Conservation (phyloP, 179 eudicot genomes). For the Actinidia arguta region DNA sequence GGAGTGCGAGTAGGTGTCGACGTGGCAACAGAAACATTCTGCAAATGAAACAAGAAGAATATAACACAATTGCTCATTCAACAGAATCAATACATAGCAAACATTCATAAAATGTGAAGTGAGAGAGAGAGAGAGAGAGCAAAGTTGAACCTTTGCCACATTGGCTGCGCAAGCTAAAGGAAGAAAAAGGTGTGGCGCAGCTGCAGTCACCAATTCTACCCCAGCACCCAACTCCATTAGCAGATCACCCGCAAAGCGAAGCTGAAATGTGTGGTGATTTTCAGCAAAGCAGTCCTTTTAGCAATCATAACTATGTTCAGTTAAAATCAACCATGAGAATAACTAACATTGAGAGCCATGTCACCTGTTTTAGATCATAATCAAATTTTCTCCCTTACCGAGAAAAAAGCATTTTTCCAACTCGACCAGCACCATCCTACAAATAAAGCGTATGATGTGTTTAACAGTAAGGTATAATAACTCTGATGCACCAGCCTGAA, state of each 20-base stretch:
- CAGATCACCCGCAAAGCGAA: conserved; percentile 93
- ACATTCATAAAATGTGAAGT: not conserved
- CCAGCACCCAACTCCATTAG: conserved; percentile 99
- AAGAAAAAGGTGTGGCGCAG: conserved; percentile 88
- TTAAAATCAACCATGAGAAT: not conserved
- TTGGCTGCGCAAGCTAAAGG: conserved; percentile 99
- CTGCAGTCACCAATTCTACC: conserved; percentile 93
- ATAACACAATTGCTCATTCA: conserved; percentile 18
- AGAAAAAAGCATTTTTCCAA: conserved; percentile 97
- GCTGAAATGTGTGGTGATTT: conserved; percentile 53
- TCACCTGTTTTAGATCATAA: conserved; percentile 95
- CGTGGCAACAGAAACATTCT: conserved; percentile 98
- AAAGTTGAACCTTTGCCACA: conserved; percentile 74
- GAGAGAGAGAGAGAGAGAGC: not conserved
- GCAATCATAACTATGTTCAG: not conserved
- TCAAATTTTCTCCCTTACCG: conserved; percentile 98
- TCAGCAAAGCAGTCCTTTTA: not conserved
- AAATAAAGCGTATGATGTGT: conserved; percentile 9
- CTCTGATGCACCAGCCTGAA: not conserved
- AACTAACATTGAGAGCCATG: not conserved
- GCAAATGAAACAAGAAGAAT: conserved; percentile 26
- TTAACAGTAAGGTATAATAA: not conserved
- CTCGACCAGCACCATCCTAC: conserved; percentile 99
- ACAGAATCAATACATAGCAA: not conserved
- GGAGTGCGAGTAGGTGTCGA: conserved; percentile 99